Evolutionary conservation across 2,329 filamentous ascomycete genomes (phyloP).

Genomic region (Lecanosticta acicola): DNA sequence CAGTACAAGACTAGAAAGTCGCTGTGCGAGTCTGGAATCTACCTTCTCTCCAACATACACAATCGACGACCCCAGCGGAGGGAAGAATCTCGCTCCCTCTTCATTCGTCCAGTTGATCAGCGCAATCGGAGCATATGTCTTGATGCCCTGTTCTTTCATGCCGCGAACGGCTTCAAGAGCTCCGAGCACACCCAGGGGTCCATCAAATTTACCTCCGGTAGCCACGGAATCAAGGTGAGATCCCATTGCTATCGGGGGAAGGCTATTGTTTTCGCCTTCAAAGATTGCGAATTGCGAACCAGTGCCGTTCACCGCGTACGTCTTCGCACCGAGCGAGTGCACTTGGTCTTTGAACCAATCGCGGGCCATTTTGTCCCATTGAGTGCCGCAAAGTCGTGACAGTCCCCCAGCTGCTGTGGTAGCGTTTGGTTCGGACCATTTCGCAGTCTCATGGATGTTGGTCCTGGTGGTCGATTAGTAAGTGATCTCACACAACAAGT

Average conservation of each 20-base stretch:
- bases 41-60: slow-evolving; percentile 21
- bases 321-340: slow-evolving; percentile 18
- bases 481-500: background rate
- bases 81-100: slow-evolving; percentile 22
- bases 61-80: slow-evolving; percentile 14
- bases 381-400: slow-evolving; percentile 12
- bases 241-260: slow-evolving; percentile 26
- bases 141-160: slow-evolving; percentile 31
- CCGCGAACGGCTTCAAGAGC: slow-evolving; percentile 15
- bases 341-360: slow-evolving; percentile 27
- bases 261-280: slow-evolving; percentile 6
- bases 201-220: slow-evolving; percentile 19
- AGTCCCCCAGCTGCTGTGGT: slow-evolving; percentile 12
- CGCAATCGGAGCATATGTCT: slow-evolving; percentile 20
- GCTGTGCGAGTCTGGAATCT: too few relatives aligned
- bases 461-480: slow-evolving; percentile 2
- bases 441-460: slow-evolving; percentile 12
- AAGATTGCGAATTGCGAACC: slow-evolving; percentile 24
- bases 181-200: slow-evolving; percentile 15
- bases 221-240: slow-evolving; percentile 17
- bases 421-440: slow-evolving; percentile 16
- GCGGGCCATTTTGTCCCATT: slow-evolving; percentile 21
- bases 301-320: slow-evolving; percentile 23
- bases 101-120: slow-evolving; percentile 30
- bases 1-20: background rate